Evolutionary conservation across 257 asterid genomes (phyloP), one percentile per base, ranked within the genome.

Genomic region (Paraleonurus japonicus): DNA sequence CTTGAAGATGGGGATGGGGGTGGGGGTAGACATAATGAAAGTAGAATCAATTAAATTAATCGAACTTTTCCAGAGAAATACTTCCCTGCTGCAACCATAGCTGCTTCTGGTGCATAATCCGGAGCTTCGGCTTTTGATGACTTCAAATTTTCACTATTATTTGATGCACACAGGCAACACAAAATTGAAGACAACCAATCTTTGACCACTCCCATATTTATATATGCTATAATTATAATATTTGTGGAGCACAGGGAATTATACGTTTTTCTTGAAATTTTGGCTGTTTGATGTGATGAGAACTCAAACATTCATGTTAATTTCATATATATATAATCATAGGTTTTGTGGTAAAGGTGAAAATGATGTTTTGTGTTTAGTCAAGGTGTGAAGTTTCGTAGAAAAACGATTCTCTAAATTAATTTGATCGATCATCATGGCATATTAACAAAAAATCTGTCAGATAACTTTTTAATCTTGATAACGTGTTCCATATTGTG

Each of bases 61-160:
- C 62, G 65, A 3, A 86, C 81, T 67, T 86, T 84, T 24, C 71
- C 58, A 24, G 91, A 81, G 76, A 86, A 83, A 74, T 86, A 83
- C 74, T 83, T 86, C 10, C 82, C 82, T 37, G 85, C 86, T 23
- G 72, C 81, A 41, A 83, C 73, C 79, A 81, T 78, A 3, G 81
- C 43, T 22, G 84, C 80, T 45, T 78, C 81, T 32, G 85, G 82
- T 30, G 37, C 60, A 62, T 57, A 4, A 16, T 50, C 9, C 37
- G 79, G 69, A 60, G 48, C 48, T 41, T 41, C 48, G 5, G 16
- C 48, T 13, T 78, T 71, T 37, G 78, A 50, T 32, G 61, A 16
- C 74, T 55, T 76, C 65, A 15, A 22, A 9, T 47, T 78, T 41
- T 53, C 68, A 22, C 16, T 30, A 8, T 63, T 61, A 5, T 30